These are phyloP conservation scores for Arabidopsis hybrid DNA, from an alignment of 441 rosid genomes.

Conservation along the genomic window DNA sequence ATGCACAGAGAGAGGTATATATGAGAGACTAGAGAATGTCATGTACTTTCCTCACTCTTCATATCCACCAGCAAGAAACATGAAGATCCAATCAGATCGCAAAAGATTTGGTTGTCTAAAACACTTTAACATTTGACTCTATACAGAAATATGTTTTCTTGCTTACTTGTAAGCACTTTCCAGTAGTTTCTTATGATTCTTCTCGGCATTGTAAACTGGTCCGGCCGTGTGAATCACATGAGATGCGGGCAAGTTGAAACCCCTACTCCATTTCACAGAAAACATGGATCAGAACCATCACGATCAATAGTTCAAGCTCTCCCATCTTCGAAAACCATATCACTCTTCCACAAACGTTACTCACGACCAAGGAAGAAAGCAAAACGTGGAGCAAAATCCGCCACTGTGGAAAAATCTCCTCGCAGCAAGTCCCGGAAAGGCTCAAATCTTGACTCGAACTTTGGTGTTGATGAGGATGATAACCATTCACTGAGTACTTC, in stretches of 20 bases:
- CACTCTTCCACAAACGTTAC: too few relatives aligned
- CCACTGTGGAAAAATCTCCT: background rate
- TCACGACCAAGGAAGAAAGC: slow-evolving; percentile 13
- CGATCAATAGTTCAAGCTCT: too few relatives aligned
- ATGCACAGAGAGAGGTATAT: too few relatives aligned
- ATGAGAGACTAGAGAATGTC: too few relatives aligned
- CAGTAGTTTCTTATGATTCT: slow-evolving; percentile 60
- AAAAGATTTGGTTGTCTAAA: too few relatives aligned
- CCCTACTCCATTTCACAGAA: slow-evolving; percentile 54
- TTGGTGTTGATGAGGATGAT: background rate
- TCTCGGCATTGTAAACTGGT: slow-evolving; percentile 63
- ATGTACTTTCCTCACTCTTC: too few relatives aligned
- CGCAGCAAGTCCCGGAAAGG: slow-evolving; percentile 45
- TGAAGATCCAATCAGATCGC: too few relatives aligned
- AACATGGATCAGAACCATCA: background rate
- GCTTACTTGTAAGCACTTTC: slow-evolving; percentile 67
- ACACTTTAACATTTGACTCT: background rate
- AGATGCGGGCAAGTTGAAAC: slow-evolving; percentile 79
- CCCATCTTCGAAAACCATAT: too few relatives aligned
- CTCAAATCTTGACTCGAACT: slow-evolving; percentile 5
- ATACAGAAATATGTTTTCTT: slow-evolving; percentile 2
- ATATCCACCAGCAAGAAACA: too few relatives aligned
- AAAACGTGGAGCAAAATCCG: slow-evolving; percentile 22
- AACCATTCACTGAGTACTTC: slow-evolving; percentile 9
- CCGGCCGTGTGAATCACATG: slow-evolving; percentile 91